A percentile compares a stretch with the other conserved stretches of the same genome.
Evolutionary conservation across 2,329 filamentous ascomycete species (phyloP).

Genomic region (Fusarium incarnatum): DNA sequence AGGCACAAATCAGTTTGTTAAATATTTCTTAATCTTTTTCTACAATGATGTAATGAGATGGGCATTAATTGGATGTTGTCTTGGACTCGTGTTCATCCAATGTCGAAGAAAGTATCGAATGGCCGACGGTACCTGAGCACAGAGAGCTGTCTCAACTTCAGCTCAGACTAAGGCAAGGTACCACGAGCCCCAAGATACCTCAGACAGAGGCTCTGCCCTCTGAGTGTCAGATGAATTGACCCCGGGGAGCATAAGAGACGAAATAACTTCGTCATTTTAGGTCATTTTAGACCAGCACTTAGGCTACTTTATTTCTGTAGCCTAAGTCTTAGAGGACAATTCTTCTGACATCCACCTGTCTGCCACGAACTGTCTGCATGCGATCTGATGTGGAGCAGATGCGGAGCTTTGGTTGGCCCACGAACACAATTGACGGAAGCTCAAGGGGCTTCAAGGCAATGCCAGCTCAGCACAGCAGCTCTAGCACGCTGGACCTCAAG

Average conservation of each 20-base stretch:
- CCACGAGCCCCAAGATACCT: constrained; percentile 35
- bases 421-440: constrained; percentile 18
- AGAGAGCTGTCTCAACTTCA: constrained; percentile 3
- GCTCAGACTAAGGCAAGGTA: constrained; percentile 40
- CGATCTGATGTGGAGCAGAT: constrained; percentile 33
- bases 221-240: too few relatives aligned
- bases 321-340: too few relatives aligned
- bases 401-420: constrained; percentile 26
- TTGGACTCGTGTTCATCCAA: neutral
- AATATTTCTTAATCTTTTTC: neutral
- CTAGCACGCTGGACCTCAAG: constrained; percentile 25
- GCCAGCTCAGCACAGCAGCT: constrained; percentile 44
- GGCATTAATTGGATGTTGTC: neutral
- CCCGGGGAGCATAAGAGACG: too few relatives aligned
- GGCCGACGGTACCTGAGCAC: constrained; percentile 17
- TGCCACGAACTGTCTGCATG: constrained; percentile 30
- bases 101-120: constrained; percentile 23
- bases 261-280: too few relatives aligned
- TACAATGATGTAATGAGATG: neutral
- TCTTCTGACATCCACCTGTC: neutral
- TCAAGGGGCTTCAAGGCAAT: constrained; percentile 38
- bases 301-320: too few relatives aligned
- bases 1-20: neutral
- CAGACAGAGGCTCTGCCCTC: constrained; percentile 16
- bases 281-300: too few relatives aligned